Evolutionary conservation across 768 basidiomycete genomes (phyloP).

Genomic region (Boletus rex-veris): DNA sequence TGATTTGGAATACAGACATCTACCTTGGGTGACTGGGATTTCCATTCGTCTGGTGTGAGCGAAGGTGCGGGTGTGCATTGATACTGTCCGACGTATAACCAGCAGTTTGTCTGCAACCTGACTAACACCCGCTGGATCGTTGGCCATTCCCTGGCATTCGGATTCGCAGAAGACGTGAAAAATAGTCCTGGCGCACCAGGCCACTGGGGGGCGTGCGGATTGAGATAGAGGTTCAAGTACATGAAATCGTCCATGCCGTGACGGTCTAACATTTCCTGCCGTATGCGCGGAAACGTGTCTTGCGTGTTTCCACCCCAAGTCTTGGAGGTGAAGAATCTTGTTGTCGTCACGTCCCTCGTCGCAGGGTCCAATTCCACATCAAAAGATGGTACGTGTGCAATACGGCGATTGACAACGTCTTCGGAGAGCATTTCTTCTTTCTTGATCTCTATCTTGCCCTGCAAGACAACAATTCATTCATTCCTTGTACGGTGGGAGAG

Average conservation of each 20-base stretch:
- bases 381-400: conserved; percentile 1
- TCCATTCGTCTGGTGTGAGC: conserved; percentile 16
- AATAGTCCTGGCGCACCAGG: conserved; percentile 17
- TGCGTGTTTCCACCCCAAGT: conserved; percentile 18
- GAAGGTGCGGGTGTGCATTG: conserved; percentile 4
- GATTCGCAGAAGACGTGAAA: conserved; percentile 5
- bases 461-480: background rate
- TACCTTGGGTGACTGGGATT: conserved; percentile 15
- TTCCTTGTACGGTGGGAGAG: background rate
- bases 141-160: background rate
- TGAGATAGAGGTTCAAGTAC: conserved; percentile 16
- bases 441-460: conserved; percentile 14
- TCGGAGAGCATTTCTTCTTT: conserved; percentile 21
- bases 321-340: conserved; percentile 13
- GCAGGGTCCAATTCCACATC: conserved; percentile 12
- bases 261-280: conserved; percentile 4
- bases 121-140: conserved; percentile 5
- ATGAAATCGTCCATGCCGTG: conserved; percentile 20
- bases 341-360: conserved; percentile 17
- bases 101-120: conserved; percentile 9
- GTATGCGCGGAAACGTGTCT: conserved; percentile 12
- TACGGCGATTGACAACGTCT: conserved; percentile 14
- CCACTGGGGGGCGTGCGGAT: conserved; percentile 15
- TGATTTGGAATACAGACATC: background rate
- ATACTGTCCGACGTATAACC: conserved; percentile 22